These are phyloP conservation scores for Lachnellula occidentalis DNA, from an alignment of 2,329 filamentous ascomycete species.

Conservation along the genomic window DNA sequence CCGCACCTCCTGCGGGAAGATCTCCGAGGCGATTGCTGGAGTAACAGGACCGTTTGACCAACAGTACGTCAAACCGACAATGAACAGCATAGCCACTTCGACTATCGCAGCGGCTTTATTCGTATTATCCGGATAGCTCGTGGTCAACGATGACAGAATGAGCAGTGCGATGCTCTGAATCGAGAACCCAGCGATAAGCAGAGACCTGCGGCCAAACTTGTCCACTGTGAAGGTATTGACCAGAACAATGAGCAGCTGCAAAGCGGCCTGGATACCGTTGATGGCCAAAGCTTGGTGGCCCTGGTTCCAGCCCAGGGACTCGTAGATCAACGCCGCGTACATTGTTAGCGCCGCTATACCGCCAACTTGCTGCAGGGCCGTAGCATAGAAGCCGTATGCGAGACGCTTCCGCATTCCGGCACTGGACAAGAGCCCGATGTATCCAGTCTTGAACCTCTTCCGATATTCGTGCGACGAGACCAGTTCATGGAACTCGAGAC, in stretches of 20 bases:
- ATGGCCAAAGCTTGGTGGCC: conserved; percentile 62
- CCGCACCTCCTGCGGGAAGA: conserved; percentile 37
- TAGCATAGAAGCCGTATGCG: conserved; percentile 58
- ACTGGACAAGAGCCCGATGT: conserved; percentile 64
- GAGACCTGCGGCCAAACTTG: conserved; percentile 62
- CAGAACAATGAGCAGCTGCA: conserved; percentile 54
- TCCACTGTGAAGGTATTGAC: conserved; percentile 70
- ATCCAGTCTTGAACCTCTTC: conserved; percentile 52
- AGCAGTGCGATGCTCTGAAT: conserved; percentile 35
- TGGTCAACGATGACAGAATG: conserved; percentile 35
- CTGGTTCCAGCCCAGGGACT: conserved; percentile 55
- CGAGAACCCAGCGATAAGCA: conserved; percentile 56
- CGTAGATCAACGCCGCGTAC: conserved; percentile 66
- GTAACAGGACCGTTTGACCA: conserved; percentile 37
- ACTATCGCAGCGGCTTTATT: conserved; percentile 36
- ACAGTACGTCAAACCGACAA: conserved; percentile 38
- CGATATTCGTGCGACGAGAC: conserved; percentile 66
- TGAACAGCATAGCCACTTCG: conserved; percentile 39
- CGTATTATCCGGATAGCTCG: conserved; percentile 33
- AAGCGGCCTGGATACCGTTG: conserved; percentile 65
- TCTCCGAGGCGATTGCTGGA: conserved; percentile 33
- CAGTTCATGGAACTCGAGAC: conserved; percentile 59
- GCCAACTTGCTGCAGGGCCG: conserved; percentile 66
- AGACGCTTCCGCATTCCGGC: conserved; percentile 63
- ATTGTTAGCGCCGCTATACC: conserved; percentile 68